These are phyloP conservation scores for Clarireedia hainanense DNA, from an alignment of 2,329 filamentous ascomycete species.

Conservation along the genomic window DNA sequence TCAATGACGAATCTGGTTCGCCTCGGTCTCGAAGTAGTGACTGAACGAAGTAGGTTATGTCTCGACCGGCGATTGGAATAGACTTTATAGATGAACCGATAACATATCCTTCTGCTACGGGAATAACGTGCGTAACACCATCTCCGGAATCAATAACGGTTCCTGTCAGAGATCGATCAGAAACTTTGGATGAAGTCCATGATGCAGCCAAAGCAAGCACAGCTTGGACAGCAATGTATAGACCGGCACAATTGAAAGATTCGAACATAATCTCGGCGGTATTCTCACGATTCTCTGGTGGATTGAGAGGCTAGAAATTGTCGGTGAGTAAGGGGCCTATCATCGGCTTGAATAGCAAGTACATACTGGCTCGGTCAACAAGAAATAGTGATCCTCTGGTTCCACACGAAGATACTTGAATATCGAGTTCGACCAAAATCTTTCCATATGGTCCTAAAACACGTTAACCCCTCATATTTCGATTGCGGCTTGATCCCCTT, in stretches of 20 bases:
- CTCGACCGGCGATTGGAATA: slow-evolving; percentile 93
- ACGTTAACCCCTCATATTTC: slow-evolving; percentile 15
- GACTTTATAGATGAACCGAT: slow-evolving; percentile 99
- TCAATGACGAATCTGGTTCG: slow-evolving; percentile 91
- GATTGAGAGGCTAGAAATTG: slow-evolving; percentile 71
- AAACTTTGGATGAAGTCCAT: slow-evolving; percentile 97
- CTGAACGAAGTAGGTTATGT: slow-evolving; percentile 98
- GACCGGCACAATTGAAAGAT: slow-evolving; percentile 97
- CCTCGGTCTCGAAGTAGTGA: slow-evolving; percentile 91
- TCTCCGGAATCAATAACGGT: slow-evolving; percentile 98
- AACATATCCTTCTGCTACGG: slow-evolving; percentile 96
- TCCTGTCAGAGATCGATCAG: slow-evolving; percentile 89
- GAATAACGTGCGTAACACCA: slow-evolving; percentile 97
- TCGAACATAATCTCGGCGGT: slow-evolving; percentile 99
- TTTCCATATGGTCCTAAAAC: slow-evolving; percentile 89
- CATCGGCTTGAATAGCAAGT: background rate
- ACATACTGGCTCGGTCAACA: slow-evolving; percentile 89
- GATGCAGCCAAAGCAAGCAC: slow-evolving; percentile 94
- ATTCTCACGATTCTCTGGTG: slow-evolving; percentile 97
- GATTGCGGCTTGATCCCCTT: slow-evolving; percentile 26
- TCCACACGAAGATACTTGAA: slow-evolving; percentile 99
- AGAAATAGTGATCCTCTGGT: slow-evolving; percentile 97
- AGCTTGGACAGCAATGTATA: slow-evolving; percentile 97
- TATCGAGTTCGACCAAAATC: slow-evolving; percentile 99
- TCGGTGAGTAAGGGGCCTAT: background rate